Evolutionary conservation across 257 asterid species (phyloP).

Genomic region (Paraleonurus japonicus): DNA sequence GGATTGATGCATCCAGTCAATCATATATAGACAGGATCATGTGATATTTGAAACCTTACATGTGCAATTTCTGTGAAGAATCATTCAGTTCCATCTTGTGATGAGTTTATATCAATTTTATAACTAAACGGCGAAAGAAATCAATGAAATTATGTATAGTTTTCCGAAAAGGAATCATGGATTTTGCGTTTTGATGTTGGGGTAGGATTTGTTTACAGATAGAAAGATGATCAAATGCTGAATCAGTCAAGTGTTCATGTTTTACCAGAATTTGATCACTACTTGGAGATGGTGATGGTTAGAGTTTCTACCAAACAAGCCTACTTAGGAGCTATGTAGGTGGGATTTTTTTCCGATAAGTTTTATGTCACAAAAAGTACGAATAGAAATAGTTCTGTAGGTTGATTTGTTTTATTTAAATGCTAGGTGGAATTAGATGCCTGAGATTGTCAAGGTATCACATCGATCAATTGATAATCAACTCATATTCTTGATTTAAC

Average conservation of each 20-base stretch:
- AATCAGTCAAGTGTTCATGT: not conserved
- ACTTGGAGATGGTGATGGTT: not conserved
- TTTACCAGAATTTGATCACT: not conserved
- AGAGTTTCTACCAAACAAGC: constrained; percentile 21
- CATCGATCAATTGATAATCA: not conserved
- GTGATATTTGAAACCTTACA: not conserved
- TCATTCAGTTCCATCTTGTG: not conserved
- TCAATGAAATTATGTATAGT: not conserved
- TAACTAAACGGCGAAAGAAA: not conserved
- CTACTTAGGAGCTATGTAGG: constrained; percentile 3
- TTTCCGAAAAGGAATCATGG: not conserved
- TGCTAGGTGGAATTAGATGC: constrained; percentile 8
- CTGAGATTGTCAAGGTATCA: not conserved
- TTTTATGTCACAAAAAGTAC: not conserved
- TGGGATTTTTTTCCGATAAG: not conserved
- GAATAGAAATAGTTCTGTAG: not conserved
- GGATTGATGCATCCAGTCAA: not conserved
- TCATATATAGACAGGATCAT: not conserved
- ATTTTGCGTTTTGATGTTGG: not conserved
- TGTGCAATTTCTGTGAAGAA: not conserved
- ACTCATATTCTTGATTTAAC: not conserved
- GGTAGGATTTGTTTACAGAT: not conserved
- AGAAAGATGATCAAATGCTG: not conserved
- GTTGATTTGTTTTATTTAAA: not conserved
- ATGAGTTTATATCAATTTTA: not conserved